phyloP scores from a whole-genome alignment of 805 yeast genomes.

The Ogataea corticis region DNA sequence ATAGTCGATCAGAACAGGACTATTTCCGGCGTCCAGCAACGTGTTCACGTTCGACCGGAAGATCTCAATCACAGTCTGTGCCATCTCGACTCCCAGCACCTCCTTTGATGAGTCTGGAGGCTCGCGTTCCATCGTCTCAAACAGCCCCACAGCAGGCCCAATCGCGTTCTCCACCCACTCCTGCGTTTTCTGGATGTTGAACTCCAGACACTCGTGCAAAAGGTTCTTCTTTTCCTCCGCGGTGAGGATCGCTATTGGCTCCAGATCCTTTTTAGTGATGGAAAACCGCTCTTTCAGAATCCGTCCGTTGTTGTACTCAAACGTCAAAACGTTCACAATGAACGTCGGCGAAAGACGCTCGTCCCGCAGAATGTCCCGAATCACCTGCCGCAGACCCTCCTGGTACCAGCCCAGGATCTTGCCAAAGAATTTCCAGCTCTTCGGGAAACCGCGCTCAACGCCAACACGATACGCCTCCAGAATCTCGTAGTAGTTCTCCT shows the following conservation, averaged over 20 bases:
- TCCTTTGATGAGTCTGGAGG: constrained; percentile 46
- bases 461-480: constrained; percentile 63
- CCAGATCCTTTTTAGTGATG: constrained; percentile 43
- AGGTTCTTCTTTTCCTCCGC: constrained; percentile 72
- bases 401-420: constrained; percentile 68
- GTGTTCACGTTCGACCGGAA: constrained; percentile 32
- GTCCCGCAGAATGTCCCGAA: constrained; percentile 56
- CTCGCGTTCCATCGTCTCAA: constrained; percentile 63
- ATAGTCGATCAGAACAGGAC: constrained; percentile 29
- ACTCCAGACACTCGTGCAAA: constrained; percentile 73
- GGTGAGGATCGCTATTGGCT: constrained; percentile 48
- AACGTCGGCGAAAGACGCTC: constrained; percentile 68
- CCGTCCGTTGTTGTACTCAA: constrained; percentile 66
- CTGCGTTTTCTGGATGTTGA: constrained; percentile 69
- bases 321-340: constrained; percentile 71
- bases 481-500: constrained; percentile 80
- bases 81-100: constrained; percentile 31
- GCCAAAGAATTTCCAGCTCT: constrained; percentile 69
- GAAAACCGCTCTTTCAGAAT: constrained; percentile 53
- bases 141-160: constrained; percentile 43
- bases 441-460: constrained; percentile 62
- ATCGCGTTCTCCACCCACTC: constrained; percentile 75
- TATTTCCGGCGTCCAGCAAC: constrained; percentile 40
- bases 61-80: constrained; percentile 27
- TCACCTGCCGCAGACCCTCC: constrained; percentile 57